Base-by-base conservation (phyloP, 1,139 yeast species). In the Nakaseomyces nivariensis region DNA sequence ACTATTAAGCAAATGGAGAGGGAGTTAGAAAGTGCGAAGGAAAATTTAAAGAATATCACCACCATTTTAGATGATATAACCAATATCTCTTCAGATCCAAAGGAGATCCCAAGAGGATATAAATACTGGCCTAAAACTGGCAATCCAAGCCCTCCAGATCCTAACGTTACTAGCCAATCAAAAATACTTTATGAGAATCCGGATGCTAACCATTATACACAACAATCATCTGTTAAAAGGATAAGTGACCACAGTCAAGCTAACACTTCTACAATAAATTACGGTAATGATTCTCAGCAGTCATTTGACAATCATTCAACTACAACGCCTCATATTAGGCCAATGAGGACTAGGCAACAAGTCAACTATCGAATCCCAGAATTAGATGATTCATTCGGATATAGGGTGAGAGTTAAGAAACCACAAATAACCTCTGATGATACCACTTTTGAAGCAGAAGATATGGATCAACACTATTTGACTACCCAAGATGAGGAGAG, bases 391-490 rank as follows among this genome's bases (percentile, higher is more conserved):
- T 61, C 64, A 4, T 58, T 63, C 37, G 61, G 58, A 33, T 62
- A 61, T 45, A 57, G 53, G 34, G 53, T 59, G 46, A 61, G 64
- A 0, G 53, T 27, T 46, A 43, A 37, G 45, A 43, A 25, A 31
- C 36, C 36, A 33, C 54, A 10, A n/a, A 44, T 34, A 26, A 36
- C 27, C 36, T 34, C 45, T 17, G 55, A 58, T 4, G 61, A 58
- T 43, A 55, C 52, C 10, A 61, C 67, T 4, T 54, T 55, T 54
- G 68, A 64, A 13, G 66, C 68, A 3, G 69, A 66, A 48, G 57
- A 54, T 27, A 68, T 64, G 47, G 58, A 57, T 43, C 56, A 52
- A 3, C 57, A 61, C 41, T 62, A 60, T 49, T 52, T 64, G 49
- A 53, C 56, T 8, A 63, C 65, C 6, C 55, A 55, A 43, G 67